These are phyloP conservation scores for Sordariomycetes sp. DNA, from an alignment of 2,329 filamentous ascomycete genomes.

Conservation along the genomic window DNA sequence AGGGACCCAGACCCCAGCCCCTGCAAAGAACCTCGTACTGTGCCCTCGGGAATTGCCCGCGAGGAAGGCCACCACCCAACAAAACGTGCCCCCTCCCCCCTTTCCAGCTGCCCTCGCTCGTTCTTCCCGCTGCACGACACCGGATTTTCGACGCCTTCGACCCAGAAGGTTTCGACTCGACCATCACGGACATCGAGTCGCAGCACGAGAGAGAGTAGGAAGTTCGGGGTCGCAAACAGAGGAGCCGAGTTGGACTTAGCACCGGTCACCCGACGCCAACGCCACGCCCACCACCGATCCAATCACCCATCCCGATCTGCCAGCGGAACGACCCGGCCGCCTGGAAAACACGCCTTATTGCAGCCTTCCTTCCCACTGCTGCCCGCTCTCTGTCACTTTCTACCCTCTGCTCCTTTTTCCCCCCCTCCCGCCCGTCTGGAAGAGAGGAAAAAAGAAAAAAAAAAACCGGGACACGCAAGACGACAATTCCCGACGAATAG, in stretches of 20 bases:
- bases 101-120: background rate
- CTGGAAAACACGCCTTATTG: conserved; percentile 1
- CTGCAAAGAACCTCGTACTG: background rate
- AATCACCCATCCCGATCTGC: background rate
- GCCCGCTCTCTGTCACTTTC: background rate
- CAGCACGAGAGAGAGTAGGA: background rate
- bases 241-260: background rate
- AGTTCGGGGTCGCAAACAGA: background rate
- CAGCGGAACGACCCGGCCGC: background rate
- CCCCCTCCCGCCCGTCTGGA: background rate
- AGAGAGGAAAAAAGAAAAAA: too few species aligned
- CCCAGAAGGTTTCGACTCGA: background rate
- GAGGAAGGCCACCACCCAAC: background rate
- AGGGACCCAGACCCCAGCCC: background rate
- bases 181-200: background rate
- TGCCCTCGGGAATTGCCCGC: background rate
- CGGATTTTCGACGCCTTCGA: conserved; percentile 1
- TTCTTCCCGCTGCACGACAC: conserved; percentile 1
- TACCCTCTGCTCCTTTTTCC: background rate
- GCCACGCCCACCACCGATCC: background rate
- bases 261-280: background rate
- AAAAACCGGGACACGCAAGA: too few species aligned
- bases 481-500: background rate
- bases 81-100: conserved; percentile 2
- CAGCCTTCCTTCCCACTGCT: background rate